phyloP scores from a whole-genome alignment of 176 grass and related monocot genomes.

The Leersia perrieri region DNA sequence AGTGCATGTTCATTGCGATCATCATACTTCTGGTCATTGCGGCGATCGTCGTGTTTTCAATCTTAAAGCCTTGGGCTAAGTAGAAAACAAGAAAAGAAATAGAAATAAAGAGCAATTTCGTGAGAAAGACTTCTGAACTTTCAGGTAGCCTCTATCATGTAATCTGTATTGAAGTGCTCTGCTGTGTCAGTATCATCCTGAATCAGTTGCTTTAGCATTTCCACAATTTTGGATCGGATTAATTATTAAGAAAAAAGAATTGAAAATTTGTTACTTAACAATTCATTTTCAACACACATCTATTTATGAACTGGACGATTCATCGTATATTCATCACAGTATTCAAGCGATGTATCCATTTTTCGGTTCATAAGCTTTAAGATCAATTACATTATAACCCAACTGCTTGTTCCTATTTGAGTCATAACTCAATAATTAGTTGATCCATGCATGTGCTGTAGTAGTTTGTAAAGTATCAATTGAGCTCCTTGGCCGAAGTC shows the following conservation, averaged over 20 bases:
- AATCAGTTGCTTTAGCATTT: not conserved
- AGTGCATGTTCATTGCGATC: slow-evolving; percentile 60
- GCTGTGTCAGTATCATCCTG: not conserved
- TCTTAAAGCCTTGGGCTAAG: slow-evolving; percentile 62
- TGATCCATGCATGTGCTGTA: not conserved
- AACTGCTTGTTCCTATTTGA: not conserved
- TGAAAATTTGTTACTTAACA: not conserved
- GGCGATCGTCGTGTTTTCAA: slow-evolving; percentile 34
- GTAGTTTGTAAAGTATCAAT: not conserved
- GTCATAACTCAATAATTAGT: not conserved
- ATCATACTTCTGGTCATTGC: slow-evolving; percentile 43
- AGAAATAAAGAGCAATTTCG: not conserved
- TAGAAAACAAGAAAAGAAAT: not conserved
- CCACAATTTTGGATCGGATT: not conserved
- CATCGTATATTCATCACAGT: not conserved
- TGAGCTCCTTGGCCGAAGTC: not conserved
- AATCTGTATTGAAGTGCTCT: not conserved
- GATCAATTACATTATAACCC: slow-evolving; percentile 9
- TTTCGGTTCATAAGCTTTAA: slow-evolving; percentile 22
- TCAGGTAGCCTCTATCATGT: not conserved
- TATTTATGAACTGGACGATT: not conserved
- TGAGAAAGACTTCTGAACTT: not conserved
- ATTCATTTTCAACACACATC: not conserved
- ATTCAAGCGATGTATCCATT: not conserved
- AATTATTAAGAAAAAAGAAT: not conserved